Conservation (phyloP, 352 stramenopile species). For the Phytophthora sansomeana region DNA sequence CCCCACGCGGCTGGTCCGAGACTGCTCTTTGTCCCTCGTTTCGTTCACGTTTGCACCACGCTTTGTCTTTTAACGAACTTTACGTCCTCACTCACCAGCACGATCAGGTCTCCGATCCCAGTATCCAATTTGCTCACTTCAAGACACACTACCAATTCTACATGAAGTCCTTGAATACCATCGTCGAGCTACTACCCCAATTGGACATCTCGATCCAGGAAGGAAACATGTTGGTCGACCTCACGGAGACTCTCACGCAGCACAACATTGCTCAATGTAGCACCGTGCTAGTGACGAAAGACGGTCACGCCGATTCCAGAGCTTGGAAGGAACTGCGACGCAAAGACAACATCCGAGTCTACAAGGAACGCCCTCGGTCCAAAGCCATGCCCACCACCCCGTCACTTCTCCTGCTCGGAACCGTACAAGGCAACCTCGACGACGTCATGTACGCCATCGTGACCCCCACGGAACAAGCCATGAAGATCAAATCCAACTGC, state of each 20-base stretch:
- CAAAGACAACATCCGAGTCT: conserved; percentile 34
- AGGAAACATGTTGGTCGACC: conserved; percentile 28
- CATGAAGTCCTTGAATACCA: conserved; percentile 23
- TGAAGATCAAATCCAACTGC: conserved; percentile 50
- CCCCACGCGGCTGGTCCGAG: neutral
- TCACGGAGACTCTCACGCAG: conserved; percentile 33
- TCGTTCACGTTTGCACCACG: conserved; percentile 1
- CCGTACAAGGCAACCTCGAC: conserved; percentile 25
- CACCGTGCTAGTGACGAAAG: conserved; percentile 24
- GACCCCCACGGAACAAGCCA: conserved; percentile 33
- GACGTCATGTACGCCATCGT: conserved; percentile 45
- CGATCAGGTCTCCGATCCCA: conserved; percentile 4
- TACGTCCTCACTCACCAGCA: neutral
- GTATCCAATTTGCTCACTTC: conserved; percentile 29
- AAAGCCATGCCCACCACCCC: conserved; percentile 19
- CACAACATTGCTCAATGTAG: conserved; percentile 41
- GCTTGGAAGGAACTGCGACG: conserved; percentile 39
- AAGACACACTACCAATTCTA: conserved; percentile 5
- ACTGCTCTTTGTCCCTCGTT: neutral
- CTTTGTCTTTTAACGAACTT: conserved; percentile 28
- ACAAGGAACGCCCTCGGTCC: conserved; percentile 26
- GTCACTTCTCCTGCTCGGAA: conserved; percentile 37
- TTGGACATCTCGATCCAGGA: conserved; percentile 24
- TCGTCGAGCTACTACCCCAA: conserved; percentile 13
- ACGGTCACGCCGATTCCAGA: conserved; percentile 28